Percentiles rank a stretch among this genome's conserved stretches.
phyloP scores from a whole-genome alignment of 306 rosid species.

The Malus domestica region DNA sequence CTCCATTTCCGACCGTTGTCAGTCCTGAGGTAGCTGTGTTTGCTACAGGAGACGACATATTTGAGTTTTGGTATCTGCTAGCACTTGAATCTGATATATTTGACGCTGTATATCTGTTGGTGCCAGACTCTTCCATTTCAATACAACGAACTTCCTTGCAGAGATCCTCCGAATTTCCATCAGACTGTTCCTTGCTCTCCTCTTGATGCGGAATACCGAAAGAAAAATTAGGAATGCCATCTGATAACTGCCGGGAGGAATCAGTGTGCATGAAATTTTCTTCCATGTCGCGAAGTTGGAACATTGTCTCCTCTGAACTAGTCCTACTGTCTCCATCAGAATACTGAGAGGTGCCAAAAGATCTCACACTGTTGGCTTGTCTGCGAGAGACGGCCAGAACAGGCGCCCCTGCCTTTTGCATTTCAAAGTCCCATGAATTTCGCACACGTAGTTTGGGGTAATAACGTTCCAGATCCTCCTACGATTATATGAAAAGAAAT shows the following conservation, averaged over 20 bases:
- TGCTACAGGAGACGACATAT: conserved; percentile 42
- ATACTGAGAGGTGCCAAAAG: conserved; percentile 63
- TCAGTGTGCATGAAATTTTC: conserved; percentile 34
- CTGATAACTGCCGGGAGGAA: conserved; percentile 38
- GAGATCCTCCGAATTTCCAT: conserved; percentile 41
- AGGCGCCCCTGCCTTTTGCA: conserved; percentile 30
- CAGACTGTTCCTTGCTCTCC: conserved; percentile 44
- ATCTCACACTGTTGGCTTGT: conserved; percentile 39
- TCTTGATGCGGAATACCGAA: conserved; percentile 30
- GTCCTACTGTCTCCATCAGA: conserved; percentile 63
- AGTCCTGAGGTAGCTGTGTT: conserved; percentile 35
- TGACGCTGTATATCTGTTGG: conserved; percentile 28
- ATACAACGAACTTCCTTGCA: conserved; percentile 83
- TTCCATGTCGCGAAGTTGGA: conserved; percentile 58
- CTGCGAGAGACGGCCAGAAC: conserved; percentile 20
- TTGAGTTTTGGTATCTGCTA: conserved; percentile 36
- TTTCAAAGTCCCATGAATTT: conserved; percentile 54
- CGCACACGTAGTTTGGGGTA: conserved; percentile 58
- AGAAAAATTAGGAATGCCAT: conserved; percentile 22
- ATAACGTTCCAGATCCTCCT: conserved; percentile 46
- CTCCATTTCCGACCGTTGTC: conserved; percentile 29
- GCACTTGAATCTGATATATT: conserved; percentile 36
- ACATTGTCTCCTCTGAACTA: conserved; percentile 58
- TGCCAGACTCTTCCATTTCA: conserved; percentile 46
- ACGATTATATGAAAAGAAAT: conserved; percentile 19